Percentiles rank a stretch among this genome's conserved stretches.
These are phyloP conservation scores for Eremochloa ophiuroides DNA, from an alignment of 176 grass and related monocot species.

Conservation along the genomic window DNA sequence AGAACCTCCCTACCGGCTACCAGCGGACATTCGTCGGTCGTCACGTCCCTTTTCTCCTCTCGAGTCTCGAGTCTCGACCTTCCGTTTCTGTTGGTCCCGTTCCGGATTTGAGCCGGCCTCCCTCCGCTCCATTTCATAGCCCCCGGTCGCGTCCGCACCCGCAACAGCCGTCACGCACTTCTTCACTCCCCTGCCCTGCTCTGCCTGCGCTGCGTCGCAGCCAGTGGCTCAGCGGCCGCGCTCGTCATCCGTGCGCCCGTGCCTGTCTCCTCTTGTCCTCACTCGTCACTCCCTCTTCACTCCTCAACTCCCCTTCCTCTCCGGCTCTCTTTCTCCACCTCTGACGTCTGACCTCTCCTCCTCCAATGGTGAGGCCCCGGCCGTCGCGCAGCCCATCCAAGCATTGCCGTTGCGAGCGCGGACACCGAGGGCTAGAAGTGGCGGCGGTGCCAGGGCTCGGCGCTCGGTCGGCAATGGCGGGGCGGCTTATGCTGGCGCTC, in stretches of 20 bases:
- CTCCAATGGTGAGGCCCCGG: slow-evolving; percentile 16
- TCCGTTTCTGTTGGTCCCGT: not conserved
- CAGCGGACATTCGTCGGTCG: slow-evolving; percentile 42
- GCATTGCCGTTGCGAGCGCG: not conserved
- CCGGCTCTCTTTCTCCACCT: not conserved
- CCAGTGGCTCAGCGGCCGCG: slow-evolving; percentile 15
- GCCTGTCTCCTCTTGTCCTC: slow-evolving; percentile 32
- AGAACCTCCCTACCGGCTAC: too few species aligned
- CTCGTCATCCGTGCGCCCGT: slow-evolving; percentile 28
- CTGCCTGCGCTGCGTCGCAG: slow-evolving; percentile 9
- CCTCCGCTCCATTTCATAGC: slow-evolving; percentile 32
- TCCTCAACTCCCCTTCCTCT: not conserved
- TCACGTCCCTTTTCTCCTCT: not conserved
- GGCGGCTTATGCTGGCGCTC: slow-evolving; percentile 12
- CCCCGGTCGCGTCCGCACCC: slow-evolving; percentile 37
- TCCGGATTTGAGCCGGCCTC: slow-evolving; percentile 43
- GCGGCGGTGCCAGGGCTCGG: not conserved
- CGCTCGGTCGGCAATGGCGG: slow-evolving; percentile 27
- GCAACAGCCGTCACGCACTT: slow-evolving; percentile 14
- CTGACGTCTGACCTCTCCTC: not conserved
- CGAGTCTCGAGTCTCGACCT: not conserved
- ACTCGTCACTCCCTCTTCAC: not conserved
- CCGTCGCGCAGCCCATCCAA: not conserved
- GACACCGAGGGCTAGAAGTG: not conserved
- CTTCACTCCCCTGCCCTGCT: slow-evolving; percentile 16